Percentiles rank a stretch among this genome's conserved stretches.
Conservation (phyloP, 2,329 filamentous ascomycete species). For the Colletotrichum sp. region DNA sequence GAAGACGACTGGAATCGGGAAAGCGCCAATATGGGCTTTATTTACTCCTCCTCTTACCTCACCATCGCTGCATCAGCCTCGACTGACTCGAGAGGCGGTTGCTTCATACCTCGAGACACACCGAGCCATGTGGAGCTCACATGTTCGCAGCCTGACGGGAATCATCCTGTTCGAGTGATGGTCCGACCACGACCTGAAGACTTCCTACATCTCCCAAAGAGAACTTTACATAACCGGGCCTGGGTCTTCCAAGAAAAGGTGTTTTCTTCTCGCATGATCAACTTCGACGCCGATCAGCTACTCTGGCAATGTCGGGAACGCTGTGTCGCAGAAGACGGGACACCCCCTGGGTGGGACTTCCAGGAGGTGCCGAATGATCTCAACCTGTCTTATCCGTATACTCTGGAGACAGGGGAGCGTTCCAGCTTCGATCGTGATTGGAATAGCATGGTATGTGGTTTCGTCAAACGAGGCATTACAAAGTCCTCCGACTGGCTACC, state of each 20-base stretch:
- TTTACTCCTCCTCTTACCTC: neutral
- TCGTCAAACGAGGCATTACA: too few species aligned
- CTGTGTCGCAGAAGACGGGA: neutral
- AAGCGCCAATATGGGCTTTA: neutral
- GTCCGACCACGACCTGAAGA: neutral
- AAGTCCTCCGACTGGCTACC: too few species aligned
- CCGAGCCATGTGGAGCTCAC: neutral
- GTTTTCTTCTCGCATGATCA: neutral
- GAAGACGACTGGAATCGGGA: neutral
- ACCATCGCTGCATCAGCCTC: neutral
- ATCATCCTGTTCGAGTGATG: too few species aligned
- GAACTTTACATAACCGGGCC: neutral
- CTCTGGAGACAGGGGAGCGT: too few species aligned
- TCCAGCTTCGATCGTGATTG: too few species aligned
- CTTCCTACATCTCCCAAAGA: neutral
- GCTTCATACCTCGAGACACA: neutral
- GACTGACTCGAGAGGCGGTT: neutral
- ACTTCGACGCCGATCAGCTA: neutral
- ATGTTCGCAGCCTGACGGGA: neutral
- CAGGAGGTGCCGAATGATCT: neutral
- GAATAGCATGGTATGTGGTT: too few species aligned
- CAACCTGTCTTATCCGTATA: neutral
- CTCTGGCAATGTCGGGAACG: neutral
- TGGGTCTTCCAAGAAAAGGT: neutral
- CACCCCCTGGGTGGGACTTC: neutral